Base-by-base conservation (phyloP, 352 stramenopile species). In the Globisporangium takayamanum region DNA sequence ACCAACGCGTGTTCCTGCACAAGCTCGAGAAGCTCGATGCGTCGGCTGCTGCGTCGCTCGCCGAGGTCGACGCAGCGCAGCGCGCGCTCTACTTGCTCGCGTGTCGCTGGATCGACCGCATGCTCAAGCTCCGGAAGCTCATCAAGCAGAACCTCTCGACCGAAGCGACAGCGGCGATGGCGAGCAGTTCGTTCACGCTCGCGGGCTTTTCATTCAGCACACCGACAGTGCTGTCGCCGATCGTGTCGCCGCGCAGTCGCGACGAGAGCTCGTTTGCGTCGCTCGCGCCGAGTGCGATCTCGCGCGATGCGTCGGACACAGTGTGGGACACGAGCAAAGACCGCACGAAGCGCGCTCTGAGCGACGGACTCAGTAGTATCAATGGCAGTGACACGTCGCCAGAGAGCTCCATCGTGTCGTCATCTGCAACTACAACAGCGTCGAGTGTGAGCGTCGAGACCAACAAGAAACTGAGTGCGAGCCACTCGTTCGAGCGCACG, bases 61-160 rank as follows among this genome's bases (percentile, higher is more conserved):
- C 62, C 0, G 62, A 74, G 16, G 84, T 71, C 18, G 79, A 89
- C 59, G 61, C 63, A 0, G 73, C 67, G 2, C 81, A 90, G 25
- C 78, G 79, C 0, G 64, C 67, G 11, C 45, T 92, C 36, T 92
- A 92, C 59, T 66, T 85, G 41, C 59, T 84, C 41, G 68, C 72
- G n/a, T 92, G 83, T 54, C 72, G 74, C 25, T 92, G 83, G 83
- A 86, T 92, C 20, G 74, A 79, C 15, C 82, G 72, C 53, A 84
- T 90, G 63, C 66, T 89, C 16, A 80, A 88, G 39, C 76, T 93
- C 50, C 79, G 78, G 26, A 84, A 86, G 22, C 49, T 83, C 22
- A 89, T 91, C 52, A 84, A 84, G 42, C 73, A 74, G 20, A 74
- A 80, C 53, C 47, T 92, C 30, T 73, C 68, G n/a, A 76, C 66